A percentile compares a stretch with the other conserved stretches of the same genome.
Evolutionary conservation across 192 early-diverging fungal genomes (phyloP).

Genomic region (Entomortierella lignicola): DNA sequence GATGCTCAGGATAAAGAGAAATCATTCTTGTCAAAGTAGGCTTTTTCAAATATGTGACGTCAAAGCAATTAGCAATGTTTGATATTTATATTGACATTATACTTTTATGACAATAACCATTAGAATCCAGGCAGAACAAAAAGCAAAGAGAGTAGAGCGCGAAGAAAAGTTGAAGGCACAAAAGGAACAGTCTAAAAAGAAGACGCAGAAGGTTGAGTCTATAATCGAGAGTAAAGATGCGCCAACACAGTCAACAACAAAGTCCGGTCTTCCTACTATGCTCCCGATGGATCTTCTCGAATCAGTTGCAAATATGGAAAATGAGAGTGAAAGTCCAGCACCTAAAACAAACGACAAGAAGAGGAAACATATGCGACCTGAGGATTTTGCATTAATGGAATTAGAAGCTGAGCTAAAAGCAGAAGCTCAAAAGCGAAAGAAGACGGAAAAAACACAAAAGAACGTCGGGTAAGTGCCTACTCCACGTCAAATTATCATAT

Average conservation of each 20-base stretch:
- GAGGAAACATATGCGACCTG: constrained; percentile 46
- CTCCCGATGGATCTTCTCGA: constrained; percentile 49
- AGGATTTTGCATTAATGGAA: constrained; percentile 52
- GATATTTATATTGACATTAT: too few relatives aligned
- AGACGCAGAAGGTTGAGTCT: neutral
- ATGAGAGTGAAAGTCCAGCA: neutral
- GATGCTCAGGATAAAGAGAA: constrained; percentile 48
- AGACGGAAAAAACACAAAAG: constrained; percentile 42
- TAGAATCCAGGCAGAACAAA: constrained; percentile 51
- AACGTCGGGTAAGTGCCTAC: constrained; percentile 38
- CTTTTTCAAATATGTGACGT: too few relatives aligned
- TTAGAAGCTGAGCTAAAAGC: constrained; percentile 36
- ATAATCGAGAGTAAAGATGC: neutral
- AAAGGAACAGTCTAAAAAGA: constrained; percentile 45
- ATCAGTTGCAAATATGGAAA: constrained; percentile 39
- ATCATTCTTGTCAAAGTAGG: constrained; percentile 50
- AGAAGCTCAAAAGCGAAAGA: constrained; percentile 37
- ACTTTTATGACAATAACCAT: too few relatives aligned
- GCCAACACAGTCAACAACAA: constrained; percentile 18
- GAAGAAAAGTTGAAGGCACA: constrained; percentile 49
- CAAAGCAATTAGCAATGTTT: too few relatives aligned
- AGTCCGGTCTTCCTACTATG: constrained; percentile 20
- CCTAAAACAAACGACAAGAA: constrained; percentile 21
- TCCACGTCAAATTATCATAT: neutral
- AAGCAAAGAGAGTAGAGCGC: constrained; percentile 45